A percentile compares a stretch with the other conserved stretches of the same genome.
phyloP scores from a whole-genome alignment of 2,329 filamentous ascomycete genomes.

The Scedosporium minutisporum region DNA sequence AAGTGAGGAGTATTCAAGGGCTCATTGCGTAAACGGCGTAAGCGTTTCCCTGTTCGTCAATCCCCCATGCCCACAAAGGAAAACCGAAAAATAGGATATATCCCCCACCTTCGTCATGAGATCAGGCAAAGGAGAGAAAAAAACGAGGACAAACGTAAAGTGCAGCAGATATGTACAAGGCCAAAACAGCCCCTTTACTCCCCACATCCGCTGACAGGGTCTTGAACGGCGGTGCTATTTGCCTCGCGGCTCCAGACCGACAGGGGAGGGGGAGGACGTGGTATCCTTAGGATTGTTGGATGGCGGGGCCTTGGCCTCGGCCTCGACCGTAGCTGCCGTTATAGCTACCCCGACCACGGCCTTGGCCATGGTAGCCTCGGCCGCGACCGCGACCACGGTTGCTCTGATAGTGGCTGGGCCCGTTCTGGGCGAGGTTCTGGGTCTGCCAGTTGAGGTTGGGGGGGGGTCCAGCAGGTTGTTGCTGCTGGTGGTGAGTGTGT shows the following conservation, averaged over 20 bases:
- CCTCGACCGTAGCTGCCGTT: slow-evolving; percentile 10
- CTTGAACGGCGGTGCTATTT: too few species aligned
- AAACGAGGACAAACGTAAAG: neutral
- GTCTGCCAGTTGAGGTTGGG: slow-evolving; percentile 19
- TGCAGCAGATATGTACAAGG: slow-evolving; percentile 5
- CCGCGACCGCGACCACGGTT: slow-evolving; percentile 22
- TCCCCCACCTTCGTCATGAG: neutral
- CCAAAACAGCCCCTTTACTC: neutral
- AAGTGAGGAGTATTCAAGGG: neutral
- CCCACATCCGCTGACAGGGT: too few species aligned
- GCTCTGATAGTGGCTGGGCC: slow-evolving; percentile 17
- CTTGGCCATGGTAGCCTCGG: slow-evolving; percentile 11
- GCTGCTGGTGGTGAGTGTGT: slow-evolving; percentile 10
- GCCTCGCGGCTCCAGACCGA: too few species aligned
- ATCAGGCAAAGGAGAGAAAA: neutral
- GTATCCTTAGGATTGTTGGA: slow-evolving; percentile 17
- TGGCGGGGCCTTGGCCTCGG: slow-evolving; percentile 17
- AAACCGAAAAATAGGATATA: neutral
- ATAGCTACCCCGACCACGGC: slow-evolving; percentile 13
- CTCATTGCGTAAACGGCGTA: neutral
- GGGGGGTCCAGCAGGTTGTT: slow-evolving; percentile 18
- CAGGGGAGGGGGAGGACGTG: neutral
- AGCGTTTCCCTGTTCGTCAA: neutral
- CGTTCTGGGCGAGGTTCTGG: slow-evolving; percentile 11
- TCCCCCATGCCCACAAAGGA: neutral